Base-by-base conservation (phyloP, 805 yeast species). In the Jamesozyma jinghongensis region DNA sequence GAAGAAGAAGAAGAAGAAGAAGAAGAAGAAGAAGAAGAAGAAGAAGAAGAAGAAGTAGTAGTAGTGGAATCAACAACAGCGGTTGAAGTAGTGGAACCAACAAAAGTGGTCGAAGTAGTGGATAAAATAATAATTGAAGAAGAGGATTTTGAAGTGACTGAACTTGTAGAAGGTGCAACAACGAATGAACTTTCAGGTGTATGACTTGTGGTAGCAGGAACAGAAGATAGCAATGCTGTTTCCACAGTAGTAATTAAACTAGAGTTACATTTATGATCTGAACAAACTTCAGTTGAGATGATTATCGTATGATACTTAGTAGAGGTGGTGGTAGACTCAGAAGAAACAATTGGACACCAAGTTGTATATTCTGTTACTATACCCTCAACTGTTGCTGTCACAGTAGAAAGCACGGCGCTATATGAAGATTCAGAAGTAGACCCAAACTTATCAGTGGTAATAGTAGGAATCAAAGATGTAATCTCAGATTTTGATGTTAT, bases 301-400 rank as follows among this genome's bases (percentile, higher is more conserved):
- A 42, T 42, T 19, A 48, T 27, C 12, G 50, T 48, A 31, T 35
- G 13, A 30, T 20, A 28, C 16, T 10, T 3, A 8, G 31, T 19
- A 26, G 38, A 17, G 16, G 13, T 17, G 13, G 16, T 3, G 17
- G 25, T 19, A 19, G 26, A 17, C 13, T 32, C 25, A 4, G 35
- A 28, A 28, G 31, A 28, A 25, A 16, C 8, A 25, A 60, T 43
- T 34, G 71, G 70, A 49, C 68, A 62, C 59, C 62, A 63, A 8
- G 70, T 64, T 19, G 66, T 60, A 44, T 54, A 61, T 5, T 34
- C 42, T 5, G 65, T 56, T n/a, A 48, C 47, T 17, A 51, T 48
- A n/a, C 57, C 52, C 8, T 56, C 47, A 5, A 50, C 39, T 2
- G 62, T 57, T 1, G 48, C 44, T 12, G 53, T 48, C n/a, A 56